Conservation (phyloP, 169 alveolate genomes). For the Condylostoma magnum region DNA sequence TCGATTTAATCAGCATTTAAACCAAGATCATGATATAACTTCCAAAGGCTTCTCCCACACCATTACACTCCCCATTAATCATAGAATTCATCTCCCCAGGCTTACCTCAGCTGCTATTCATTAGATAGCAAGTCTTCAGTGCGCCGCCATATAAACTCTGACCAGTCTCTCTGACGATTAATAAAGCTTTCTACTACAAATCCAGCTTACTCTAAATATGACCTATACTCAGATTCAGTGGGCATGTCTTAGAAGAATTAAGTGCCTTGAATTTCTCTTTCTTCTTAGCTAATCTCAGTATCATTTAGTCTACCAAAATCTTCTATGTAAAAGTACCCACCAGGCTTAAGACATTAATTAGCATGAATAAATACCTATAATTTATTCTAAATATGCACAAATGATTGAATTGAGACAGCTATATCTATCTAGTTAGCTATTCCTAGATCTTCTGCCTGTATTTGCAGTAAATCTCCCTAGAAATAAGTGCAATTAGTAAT, state of each 20-base stretch:
- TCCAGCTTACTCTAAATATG: background rate
- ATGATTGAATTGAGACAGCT: background rate
- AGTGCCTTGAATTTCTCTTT: background rate
- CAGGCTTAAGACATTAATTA: background rate
- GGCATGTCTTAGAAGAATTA: background rate
- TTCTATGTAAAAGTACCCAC: background rate
- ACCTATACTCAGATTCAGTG: background rate
- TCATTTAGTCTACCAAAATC: background rate
- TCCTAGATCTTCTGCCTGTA: background rate
- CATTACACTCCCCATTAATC: background rate
- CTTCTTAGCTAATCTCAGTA: background rate
- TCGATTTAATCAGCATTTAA: background rate
- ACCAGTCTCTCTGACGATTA: background rate
- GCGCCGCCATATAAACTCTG: background rate
- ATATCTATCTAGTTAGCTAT: background rate
- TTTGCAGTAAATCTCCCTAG: background rate
- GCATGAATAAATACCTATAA: background rate
- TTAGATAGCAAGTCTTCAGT: background rate
- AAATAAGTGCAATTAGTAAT: background rate
- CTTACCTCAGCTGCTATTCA: background rate
- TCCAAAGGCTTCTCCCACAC: background rate
- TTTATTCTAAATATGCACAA: background rate
- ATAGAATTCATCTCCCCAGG: background rate
- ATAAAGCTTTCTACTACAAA: background rate
- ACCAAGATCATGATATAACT: background rate